These are phyloP conservation scores for Acacia pycnantha DNA, from an alignment of 331 rosid species.

Conservation along the genomic window DNA sequence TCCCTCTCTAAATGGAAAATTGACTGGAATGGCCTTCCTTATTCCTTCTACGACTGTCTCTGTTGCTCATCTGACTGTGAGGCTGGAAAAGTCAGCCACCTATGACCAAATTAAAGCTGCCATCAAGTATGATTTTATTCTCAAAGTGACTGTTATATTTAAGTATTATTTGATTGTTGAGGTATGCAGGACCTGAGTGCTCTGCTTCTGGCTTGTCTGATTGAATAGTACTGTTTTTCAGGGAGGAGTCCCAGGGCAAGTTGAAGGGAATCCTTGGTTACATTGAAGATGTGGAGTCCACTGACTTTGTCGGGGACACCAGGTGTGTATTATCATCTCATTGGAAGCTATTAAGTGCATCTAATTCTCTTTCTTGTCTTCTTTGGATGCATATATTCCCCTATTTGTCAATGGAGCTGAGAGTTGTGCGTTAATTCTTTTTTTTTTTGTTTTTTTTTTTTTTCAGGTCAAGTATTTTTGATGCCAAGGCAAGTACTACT, in stretches of 20 bases:
- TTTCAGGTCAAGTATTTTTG: conserved; percentile 88
- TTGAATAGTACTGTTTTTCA: no score
- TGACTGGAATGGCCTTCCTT: conserved; percentile 79
- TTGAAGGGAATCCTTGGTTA: conserved; percentile 89
- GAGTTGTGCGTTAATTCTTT: not conserved
- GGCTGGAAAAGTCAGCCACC: conserved; percentile 54
- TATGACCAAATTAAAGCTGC: conserved; percentile 27
- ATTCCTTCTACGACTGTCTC: conserved; percentile 72
- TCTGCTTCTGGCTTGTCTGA: no score
- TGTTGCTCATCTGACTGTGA: conserved; percentile 72
- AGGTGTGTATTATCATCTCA: conserved; percentile 45
- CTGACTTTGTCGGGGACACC: conserved; percentile 85
- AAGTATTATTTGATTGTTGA: no score
- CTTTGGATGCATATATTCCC: not conserved
- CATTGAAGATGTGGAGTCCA: conserved; percentile 93
- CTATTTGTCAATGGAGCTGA: no score
- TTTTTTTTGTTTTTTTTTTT: not conserved
- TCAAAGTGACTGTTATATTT: no score
- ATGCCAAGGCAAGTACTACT: conserved; percentile 88
- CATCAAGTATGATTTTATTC: no score
- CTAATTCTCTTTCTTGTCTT: not conserved
- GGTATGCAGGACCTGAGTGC: no score
- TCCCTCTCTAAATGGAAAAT: conserved; percentile 61
- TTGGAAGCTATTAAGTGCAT: not conserved
- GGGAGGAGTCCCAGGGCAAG: no score